These are phyloP conservation scores for Hanseniaspora uvarum DNA, from an alignment of 1,139 yeast genomes.

Conservation along the genomic window DNA sequence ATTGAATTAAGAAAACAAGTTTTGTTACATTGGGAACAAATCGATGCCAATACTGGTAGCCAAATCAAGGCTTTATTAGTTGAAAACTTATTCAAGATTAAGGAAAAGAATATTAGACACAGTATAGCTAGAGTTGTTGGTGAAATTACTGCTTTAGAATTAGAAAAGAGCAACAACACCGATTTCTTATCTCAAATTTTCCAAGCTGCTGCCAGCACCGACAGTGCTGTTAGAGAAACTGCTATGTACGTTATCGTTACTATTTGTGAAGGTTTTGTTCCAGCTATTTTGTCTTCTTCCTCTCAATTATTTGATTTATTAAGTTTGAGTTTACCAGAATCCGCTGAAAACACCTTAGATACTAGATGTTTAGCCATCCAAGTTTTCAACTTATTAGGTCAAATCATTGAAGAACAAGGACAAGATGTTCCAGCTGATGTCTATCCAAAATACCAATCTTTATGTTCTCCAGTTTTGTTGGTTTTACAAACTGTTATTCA, in stretches of 20 bases:
- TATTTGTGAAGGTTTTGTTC: conserved; percentile 63
- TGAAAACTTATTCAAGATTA: conserved; percentile 56
- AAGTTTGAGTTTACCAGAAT: conserved; percentile 55
- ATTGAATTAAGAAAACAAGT: conserved; percentile 89
- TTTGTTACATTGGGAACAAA: conserved; percentile 55
- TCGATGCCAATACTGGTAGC: conserved; percentile 46
- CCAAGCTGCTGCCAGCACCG: conserved; percentile 51
- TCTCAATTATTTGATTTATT: conserved; percentile 63
- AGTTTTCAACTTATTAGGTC: conserved; percentile 70
- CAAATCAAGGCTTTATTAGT: conserved; percentile 60
- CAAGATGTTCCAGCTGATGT: conserved; percentile 36
- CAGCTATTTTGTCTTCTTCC: conserved; percentile 52
- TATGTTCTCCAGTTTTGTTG: conserved; percentile 71
- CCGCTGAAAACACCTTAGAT: conserved; percentile 46
- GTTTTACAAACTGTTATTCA: conserved; percentile 69
- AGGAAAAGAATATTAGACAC: conserved; percentile 67
- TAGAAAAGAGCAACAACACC: conserved; percentile 61
- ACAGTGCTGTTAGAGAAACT: conserved; percentile 63
- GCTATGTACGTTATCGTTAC: conserved; percentile 72
- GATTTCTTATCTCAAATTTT: conserved; percentile 65
- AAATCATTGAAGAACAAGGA: conserved; percentile 50
- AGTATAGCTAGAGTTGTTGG: conserved; percentile 83
- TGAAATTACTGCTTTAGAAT: conserved; percentile 69
- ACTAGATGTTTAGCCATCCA: conserved; percentile 75
- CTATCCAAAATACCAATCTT: conserved; percentile 51